Evolutionary conservation across 148 eudicot species (phyloP), one percentile per base, ranked within the genome.

Genomic region (Simmondsia chinensis): DNA sequence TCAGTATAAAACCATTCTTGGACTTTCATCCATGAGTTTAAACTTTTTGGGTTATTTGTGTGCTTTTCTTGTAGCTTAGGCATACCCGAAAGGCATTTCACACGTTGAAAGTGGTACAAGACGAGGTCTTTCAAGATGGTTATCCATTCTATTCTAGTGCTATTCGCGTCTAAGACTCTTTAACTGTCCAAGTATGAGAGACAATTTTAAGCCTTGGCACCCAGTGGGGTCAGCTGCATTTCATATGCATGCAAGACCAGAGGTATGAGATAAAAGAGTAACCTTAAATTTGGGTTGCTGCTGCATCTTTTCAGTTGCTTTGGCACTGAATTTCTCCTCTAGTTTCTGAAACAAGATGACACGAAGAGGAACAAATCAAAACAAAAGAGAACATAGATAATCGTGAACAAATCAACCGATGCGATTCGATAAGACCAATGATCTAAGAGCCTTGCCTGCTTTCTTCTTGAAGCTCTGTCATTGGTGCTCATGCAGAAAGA

Each of bases 261-360:
- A 26, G 6, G 23, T 17, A 21, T 6, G 6, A 17, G 3, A 30
- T 1, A 45, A 10, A n/a, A 28, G 9, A 9, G 16, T 47, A 9
- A 68, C 68, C 68, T 56, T 61, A 28, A 68, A 56, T 31, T 68
- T 68, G 33, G 63, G 61, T 14, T 61, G 53, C 25, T 45, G 73
- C 6, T 42, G 59, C 12, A 28, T 37, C 44, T 39, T 68, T 36
- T 55, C 63, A n/a, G 63, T 46, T 5, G 67, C 43, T 20, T 61
- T 61, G 55, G 68, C 63, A 39, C 61, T 56, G 42, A 68, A 68
- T 48, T 56, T 68, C 19, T 68, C 68, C 35, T 68, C 68, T 36
- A 68, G 50, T 23, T 57, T 68, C 73, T 68, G 73, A 50, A 52
- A 45, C 9, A 29, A 19, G 16, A 10, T 4, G 28, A 2, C 40